Evolutionary conservation across 2,329 filamentous ascomycete genomes (phyloP).

Genomic region (Stemphylium lycopersici): DNA sequence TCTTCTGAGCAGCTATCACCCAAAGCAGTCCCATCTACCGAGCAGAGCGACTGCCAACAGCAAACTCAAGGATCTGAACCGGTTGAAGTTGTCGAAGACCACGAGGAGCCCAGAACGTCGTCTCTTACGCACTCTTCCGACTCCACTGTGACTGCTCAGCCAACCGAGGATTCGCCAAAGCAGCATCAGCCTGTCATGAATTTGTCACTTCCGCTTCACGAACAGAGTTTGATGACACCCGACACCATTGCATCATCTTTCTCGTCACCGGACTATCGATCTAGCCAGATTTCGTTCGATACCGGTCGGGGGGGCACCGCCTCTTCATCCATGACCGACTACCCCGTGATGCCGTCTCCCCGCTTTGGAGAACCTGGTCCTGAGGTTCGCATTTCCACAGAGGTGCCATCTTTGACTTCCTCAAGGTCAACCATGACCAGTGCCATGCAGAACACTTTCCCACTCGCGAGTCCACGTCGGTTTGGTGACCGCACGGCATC

Average conservation of each 20-base stretch:
- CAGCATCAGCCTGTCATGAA: slow-evolving; percentile 46
- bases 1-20: slow-evolving; percentile 36
- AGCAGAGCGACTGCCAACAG: slow-evolving; percentile 13
- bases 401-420: slow-evolving; percentile 76
- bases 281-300: slow-evolving; percentile 69
- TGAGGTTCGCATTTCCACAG: slow-evolving; percentile 73
- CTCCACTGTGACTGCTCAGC: slow-evolving; percentile 52
- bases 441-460: slow-evolving; percentile 64
- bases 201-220: slow-evolving; percentile 46
- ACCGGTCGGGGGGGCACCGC: slow-evolving; percentile 75
- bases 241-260: slow-evolving; percentile 64
- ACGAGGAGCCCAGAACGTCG: slow-evolving; percentile 56
- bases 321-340: slow-evolving; percentile 74
- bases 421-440: slow-evolving; percentile 78
- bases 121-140: slow-evolving; percentile 58
- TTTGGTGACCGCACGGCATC: slow-evolving; percentile 50
- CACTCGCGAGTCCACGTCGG: slow-evolving; percentile 51
- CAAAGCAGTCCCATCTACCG: slow-evolving; percentile 22
- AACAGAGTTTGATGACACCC: slow-evolving; percentile 66
- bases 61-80: slow-evolving; percentile 37
- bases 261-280: slow-evolving; percentile 69
- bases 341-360: slow-evolving; percentile 72
- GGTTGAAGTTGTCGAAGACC: slow-evolving; percentile 54
- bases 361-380: slow-evolving; percentile 76
- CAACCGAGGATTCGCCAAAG: slow-evolving; percentile 40